A percentile compares a stretch with the other conserved stretches of the same genome.
Evolutionary conservation across 1,284 basidiomycete genomes (phyloP).

Genomic region (Tremellales sp.): DNA sequence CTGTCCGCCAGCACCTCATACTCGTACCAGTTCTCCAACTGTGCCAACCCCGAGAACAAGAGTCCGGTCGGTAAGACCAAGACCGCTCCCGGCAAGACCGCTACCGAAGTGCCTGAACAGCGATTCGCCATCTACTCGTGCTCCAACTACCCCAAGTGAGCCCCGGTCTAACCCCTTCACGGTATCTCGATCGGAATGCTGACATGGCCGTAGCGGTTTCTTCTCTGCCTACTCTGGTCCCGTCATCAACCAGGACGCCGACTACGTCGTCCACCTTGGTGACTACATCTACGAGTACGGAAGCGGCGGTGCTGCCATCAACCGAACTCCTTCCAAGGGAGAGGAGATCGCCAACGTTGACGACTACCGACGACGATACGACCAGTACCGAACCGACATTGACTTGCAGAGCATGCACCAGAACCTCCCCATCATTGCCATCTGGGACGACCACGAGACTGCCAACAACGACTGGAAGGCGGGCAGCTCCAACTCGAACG

Average conservation of each 20-base stretch:
- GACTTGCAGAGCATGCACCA: constrained; percentile 56
- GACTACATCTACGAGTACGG: constrained; percentile 55
- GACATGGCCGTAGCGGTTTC: constrained; percentile 55
- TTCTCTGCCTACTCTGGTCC: constrained; percentile 66
- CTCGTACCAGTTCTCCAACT: constrained; percentile 22
- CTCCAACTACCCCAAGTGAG: constrained; percentile 18
- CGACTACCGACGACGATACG: constrained; percentile 61
- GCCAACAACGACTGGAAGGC: constrained; percentile 63
- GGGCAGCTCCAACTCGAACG: constrained; percentile 61
- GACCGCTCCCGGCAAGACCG: constrained; percentile 14
- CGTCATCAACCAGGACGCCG: constrained; percentile 57
- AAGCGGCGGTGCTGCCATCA: constrained; percentile 35
- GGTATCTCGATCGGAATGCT: constrained; percentile 47
- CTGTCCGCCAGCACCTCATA: constrained; percentile 17
- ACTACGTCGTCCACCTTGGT: constrained; percentile 62
- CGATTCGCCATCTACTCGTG: constrained; percentile 23
- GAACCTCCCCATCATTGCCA: constrained; percentile 58
- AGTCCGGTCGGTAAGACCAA: constrained; percentile 13
- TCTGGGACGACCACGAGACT: constrained; percentile 63
- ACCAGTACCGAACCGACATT: constrained; percentile 59
- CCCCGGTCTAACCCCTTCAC: background rate
- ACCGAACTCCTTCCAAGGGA: constrained; percentile 41
- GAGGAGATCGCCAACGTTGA: constrained; percentile 60
- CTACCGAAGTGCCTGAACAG: constrained; percentile 11
- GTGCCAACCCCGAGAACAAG: constrained; percentile 14